Evolutionary conservation across 2,329 filamentous ascomycete species (phyloP).

Genomic region (Stachybotrys chlorohalonatus): DNA sequence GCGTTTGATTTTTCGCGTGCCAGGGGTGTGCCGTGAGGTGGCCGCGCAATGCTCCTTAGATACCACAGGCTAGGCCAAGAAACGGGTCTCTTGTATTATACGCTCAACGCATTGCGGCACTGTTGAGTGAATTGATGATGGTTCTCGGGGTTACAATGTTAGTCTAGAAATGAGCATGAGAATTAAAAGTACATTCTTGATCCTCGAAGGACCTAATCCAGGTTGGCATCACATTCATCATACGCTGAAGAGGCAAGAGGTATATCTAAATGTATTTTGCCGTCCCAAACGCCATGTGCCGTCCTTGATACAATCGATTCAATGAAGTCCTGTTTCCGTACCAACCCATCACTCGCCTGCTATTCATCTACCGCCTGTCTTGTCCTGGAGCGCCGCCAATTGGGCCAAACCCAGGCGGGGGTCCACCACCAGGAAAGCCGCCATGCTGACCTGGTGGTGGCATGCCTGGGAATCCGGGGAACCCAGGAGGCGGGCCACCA

Average conservation of each 20-base stretch:
- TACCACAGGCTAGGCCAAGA: background rate
- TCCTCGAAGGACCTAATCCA: background rate
- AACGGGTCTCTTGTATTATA: background rate
- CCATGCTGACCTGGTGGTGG: constrained; percentile 27
- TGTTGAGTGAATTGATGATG: background rate
- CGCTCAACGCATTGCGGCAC: background rate
- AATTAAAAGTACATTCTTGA: background rate
- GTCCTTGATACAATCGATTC: constrained; percentile 15
- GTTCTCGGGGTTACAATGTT: background rate
- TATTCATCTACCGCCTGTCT: constrained; percentile 24
- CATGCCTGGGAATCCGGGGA: constrained; percentile 25
- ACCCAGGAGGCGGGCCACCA: constrained; percentile 16
- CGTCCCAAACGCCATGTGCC: constrained; percentile 21
- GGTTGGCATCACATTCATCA: too few species aligned
- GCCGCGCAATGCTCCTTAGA: background rate
- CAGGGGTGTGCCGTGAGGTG: background rate
- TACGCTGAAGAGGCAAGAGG: background rate
- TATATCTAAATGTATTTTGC: background rate
- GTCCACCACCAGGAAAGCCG: constrained; percentile 30
- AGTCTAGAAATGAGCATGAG: background rate
- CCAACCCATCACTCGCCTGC: background rate
- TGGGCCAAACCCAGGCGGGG: constrained; percentile 20
- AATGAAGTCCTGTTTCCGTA: constrained; percentile 2
- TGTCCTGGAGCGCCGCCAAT: constrained; percentile 27
- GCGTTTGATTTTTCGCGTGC: background rate